Evolutionary conservation across 192 early-diverging fungal genomes (phyloP).

Genomic region (Spizellomyces sp.): DNA sequence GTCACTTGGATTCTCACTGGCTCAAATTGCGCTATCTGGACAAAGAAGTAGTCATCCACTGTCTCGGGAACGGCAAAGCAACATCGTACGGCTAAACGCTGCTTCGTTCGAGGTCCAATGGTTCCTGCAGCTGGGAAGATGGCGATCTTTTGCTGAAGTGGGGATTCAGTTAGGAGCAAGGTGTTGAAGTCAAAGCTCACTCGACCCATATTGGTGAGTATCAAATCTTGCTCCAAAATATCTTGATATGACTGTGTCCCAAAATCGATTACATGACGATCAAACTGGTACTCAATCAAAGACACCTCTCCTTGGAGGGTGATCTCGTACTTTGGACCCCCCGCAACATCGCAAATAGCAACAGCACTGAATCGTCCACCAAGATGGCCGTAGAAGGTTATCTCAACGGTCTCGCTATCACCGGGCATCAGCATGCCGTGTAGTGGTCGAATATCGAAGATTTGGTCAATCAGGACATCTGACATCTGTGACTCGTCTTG

Average conservation of each 20-base stretch:
- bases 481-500: neutral
- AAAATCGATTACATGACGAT: constrained; percentile 45
- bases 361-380: constrained; percentile 31
- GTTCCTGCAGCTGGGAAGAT: constrained; percentile 46
- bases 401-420: constrained; percentile 45
- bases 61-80: constrained; percentile 48
- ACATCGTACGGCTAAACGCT: constrained; percentile 49
- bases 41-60: constrained; percentile 53
- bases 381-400: constrained; percentile 51
- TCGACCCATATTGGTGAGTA: constrained; percentile 49
- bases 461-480: constrained; percentile 13
- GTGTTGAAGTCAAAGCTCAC: constrained; percentile 54
- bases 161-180: constrained; percentile 33
- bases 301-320: constrained; percentile 54
- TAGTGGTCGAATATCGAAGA: constrained; percentile 56
- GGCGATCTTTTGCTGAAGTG: constrained; percentile 41
- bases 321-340: constrained; percentile 62
- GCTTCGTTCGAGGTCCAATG: constrained; percentile 40
- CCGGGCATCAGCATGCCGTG: constrained; percentile 49
- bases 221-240: constrained; percentile 58
- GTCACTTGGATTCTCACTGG: constrained; percentile 46
- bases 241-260: constrained; percentile 55
- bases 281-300: constrained; percentile 45
- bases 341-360: constrained; percentile 55
- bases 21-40: constrained; percentile 58